A percentile compares a stretch with the other conserved stretches of the same genome.
Conservation (phyloP, 495 filamentous ascomycete species). For the Clavariopsis aquatica region DNA sequence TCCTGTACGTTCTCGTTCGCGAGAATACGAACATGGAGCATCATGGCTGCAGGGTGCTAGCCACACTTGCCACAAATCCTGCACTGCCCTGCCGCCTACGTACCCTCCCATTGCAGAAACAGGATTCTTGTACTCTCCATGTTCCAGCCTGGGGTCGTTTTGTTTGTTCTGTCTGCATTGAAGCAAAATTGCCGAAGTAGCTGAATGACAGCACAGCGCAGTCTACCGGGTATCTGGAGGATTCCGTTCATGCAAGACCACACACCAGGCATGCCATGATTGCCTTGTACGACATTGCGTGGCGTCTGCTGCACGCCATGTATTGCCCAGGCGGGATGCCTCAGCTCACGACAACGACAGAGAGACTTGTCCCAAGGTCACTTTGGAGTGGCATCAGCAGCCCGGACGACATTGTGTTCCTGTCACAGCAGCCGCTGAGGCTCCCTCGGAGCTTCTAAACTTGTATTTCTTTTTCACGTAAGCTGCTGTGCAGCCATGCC, state of each 20-base stretch:
- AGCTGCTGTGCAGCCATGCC: too few species aligned
- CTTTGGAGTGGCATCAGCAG: not conserved
- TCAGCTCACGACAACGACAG: too few species aligned
- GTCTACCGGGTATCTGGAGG: not conserved
- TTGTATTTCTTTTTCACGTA: not conserved
- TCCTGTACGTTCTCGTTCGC: not conserved
- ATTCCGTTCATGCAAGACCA: not conserved
- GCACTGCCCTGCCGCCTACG: too few species aligned
- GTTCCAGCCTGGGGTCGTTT: not conserved
- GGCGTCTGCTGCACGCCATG: not conserved
- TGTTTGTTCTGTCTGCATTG: not conserved
- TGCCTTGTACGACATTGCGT: slow-evolving; percentile 6
- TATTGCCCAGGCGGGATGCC: not conserved
- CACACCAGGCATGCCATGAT: not conserved
- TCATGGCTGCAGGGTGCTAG: too few species aligned
- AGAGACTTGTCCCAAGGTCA: too few species aligned
- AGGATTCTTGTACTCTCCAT: not conserved
- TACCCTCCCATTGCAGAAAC: not conserved
- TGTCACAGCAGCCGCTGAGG: too few species aligned
- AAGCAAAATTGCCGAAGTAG: too few species aligned
- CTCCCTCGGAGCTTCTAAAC: too few species aligned
- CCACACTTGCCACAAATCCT: too few species aligned
- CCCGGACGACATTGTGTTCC: slow-evolving; percentile 14
- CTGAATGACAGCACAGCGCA: too few species aligned
- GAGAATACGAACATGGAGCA: too few species aligned